Percentiles rank a stretch among this genome's conserved stretches.
These are phyloP conservation scores for Cyberlindnera amylophila DNA, from an alignment of 805 yeast genomes.

Conservation along the genomic window DNA sequence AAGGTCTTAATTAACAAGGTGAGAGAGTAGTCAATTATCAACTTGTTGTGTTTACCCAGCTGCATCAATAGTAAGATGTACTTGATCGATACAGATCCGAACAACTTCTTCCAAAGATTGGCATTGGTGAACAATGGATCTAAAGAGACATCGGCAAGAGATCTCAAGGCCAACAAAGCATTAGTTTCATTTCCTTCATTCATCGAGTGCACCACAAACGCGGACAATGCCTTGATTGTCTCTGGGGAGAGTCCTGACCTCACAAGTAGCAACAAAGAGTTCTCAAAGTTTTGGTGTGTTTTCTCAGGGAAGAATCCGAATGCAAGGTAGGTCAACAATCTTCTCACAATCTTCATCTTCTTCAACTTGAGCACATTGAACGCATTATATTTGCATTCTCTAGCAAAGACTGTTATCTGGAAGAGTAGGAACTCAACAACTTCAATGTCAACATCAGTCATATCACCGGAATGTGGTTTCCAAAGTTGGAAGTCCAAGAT, in stretches of 20 bases:
- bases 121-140: constrained; percentile 38
- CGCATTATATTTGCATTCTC: constrained; percentile 45
- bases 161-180: constrained; percentile 30
- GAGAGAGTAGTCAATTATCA: constrained; percentile 29
- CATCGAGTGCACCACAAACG: constrained; percentile 47
- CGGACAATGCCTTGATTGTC: constrained; percentile 47
- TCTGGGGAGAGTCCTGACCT: constrained; percentile 51
- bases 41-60: constrained; percentile 32
- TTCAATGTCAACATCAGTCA: constrained; percentile 31
- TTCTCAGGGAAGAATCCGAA: constrained; percentile 33
- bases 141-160: constrained; percentile 29
- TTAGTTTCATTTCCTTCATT: constrained; percentile 29
- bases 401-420: constrained; percentile 55
- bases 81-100: constrained; percentile 58
- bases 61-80: constrained; percentile 58
- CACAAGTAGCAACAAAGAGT: constrained; percentile 38
- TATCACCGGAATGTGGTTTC: constrained; percentile 30
- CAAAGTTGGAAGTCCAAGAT: constrained; percentile 64
- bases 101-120: constrained; percentile 41
- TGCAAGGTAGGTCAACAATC: constrained; percentile 27
- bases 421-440: constrained; percentile 49
- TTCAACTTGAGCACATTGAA: constrained; percentile 52
- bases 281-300: constrained; percentile 34
- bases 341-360: constrained; percentile 45
- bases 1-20: constrained; percentile 50